Evolutionary conservation across 257 asterid species (phyloP), one percentile per base, ranked within the genome.

Genomic region (Penstemon davidsonii): DNA sequence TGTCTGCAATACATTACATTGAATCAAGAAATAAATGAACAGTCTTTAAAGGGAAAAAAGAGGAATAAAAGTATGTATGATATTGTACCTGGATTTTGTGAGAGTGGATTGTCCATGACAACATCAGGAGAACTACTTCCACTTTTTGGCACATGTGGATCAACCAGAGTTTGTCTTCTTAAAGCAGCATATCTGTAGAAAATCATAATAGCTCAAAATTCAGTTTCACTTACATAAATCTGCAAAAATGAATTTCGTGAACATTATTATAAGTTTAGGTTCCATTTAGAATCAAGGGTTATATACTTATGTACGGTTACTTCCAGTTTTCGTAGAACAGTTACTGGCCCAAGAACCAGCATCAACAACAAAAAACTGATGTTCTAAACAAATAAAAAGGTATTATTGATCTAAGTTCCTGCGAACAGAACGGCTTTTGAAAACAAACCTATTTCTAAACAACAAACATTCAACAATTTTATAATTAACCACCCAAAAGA

Each of bases 101-200:
- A 93, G 64, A 93, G 83, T 2, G 99, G 99, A 77, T 93, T 93
- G 84, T 93, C 99, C 61, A 93, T 88, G 73, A 80, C 87, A 36
- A 76, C 84, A 79, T 88, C 97, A 47, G 96, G 96, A 64, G 92
- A 85, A 61, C n/a, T 75, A 74, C 84, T 77, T 45, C 91, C 96
- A 77, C 87, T 97, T 73, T 88, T 93, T 12, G 78, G 75, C 73
- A 93, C 74, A 62, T 88, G 95, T 13, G 90, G 99, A 74, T 93
- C 99, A 44, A 93, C 86, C 54, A 93, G 80, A 81, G 87, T 92
- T 62, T 88, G 95, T 75, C 87, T 90, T 84, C 99, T 84, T 75
- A 90, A 76, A 73, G 92, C 76, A 67, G 97, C 99, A 57, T 93
- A 93, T 73, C 99, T 93, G 79, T 49, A 64, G 12, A 41, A 65